phyloP scores from a whole-genome alignment of 768 basidiomycete species.

The Amanita inopinata region DNA sequence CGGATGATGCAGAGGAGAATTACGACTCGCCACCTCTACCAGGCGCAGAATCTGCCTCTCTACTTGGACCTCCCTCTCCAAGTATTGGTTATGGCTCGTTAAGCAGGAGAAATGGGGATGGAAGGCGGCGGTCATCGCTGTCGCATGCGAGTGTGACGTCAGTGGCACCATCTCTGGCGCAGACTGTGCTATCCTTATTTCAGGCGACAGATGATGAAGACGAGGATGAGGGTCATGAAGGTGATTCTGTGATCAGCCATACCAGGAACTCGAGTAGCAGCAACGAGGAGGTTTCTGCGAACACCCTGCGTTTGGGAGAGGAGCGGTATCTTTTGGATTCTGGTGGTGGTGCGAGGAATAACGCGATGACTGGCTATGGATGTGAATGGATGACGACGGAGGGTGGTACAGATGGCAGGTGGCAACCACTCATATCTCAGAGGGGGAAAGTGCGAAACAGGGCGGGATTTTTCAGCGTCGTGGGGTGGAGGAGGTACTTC shows the following conservation, averaged over 20 bases:
- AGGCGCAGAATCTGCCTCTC: background rate
- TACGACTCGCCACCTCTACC: background rate
- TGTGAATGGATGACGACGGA: background rate
- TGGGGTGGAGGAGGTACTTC: constrained; percentile 48
- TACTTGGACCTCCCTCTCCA: background rate
- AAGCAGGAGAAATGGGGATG: constrained; percentile 7
- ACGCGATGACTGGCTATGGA: constrained; percentile 1
- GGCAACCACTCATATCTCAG: no score
- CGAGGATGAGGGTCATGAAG: constrained; percentile 29
- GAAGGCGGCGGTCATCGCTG: constrained; percentile 38
- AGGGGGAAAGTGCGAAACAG: background rate
- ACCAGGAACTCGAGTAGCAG: constrained; percentile 13
- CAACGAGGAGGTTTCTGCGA: constrained; percentile 25
- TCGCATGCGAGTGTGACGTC: constrained; percentile 51
- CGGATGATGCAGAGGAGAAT: background rate
- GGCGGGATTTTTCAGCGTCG: constrained; percentile 6
- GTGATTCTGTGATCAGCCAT: constrained; percentile 24
- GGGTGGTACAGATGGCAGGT: background rate
- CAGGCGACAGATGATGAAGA: constrained; percentile 33
- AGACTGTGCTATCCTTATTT: constrained; percentile 64
- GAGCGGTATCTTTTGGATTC: background rate
- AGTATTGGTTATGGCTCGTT: background rate
- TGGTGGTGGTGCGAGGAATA: background rate
- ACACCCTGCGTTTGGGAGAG: constrained; percentile 16
- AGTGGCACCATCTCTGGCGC: constrained; percentile 53